Evolutionary conservation across 768 basidiomycete species (phyloP).

Genomic region (Podaxis pistillaris): DNA sequence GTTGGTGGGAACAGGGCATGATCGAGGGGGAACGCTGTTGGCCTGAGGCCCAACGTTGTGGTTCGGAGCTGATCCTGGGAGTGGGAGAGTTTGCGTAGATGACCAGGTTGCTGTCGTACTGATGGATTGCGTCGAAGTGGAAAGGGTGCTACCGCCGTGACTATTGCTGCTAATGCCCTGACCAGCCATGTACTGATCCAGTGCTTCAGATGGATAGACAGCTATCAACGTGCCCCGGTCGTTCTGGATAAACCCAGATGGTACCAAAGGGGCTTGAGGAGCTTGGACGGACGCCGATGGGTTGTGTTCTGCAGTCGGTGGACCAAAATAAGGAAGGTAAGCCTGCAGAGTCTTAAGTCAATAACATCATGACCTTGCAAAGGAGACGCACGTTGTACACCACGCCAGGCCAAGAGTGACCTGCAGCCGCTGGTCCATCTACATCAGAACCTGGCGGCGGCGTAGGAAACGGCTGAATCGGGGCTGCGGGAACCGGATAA

Average conservation of each 20-base stretch:
- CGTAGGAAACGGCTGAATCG: constrained; percentile 24
- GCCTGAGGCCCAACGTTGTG: background rate
- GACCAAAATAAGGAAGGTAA: constrained; percentile 48
- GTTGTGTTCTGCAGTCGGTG: constrained; percentile 22
- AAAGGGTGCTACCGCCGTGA: constrained; percentile 28
- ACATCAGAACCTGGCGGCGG: constrained; percentile 38
- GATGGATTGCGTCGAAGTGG: constrained; percentile 18
- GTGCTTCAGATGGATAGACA: constrained; percentile 67
- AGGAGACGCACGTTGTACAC: constrained; percentile 47
- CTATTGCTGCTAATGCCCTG: constrained; percentile 17
- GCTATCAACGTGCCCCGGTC: constrained; percentile 72
- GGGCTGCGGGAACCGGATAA: constrained; percentile 35
- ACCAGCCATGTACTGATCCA: constrained; percentile 63
- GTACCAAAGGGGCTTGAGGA: constrained; percentile 50
- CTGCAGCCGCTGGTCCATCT: constrained; percentile 29
- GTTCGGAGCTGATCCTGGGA: background rate
- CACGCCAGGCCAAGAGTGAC: constrained; percentile 36
- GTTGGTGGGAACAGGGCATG: background rate
- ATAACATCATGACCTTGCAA: background rate
- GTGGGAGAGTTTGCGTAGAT: background rate
- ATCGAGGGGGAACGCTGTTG: background rate
- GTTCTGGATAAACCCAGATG: constrained; percentile 70
- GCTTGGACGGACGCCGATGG: constrained; percentile 31
- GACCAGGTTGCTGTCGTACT: background rate
- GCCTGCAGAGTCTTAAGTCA: constrained; percentile 30